Conservation (phyloP, 805 yeast species). For the Isabelozyma heimii region DNA sequence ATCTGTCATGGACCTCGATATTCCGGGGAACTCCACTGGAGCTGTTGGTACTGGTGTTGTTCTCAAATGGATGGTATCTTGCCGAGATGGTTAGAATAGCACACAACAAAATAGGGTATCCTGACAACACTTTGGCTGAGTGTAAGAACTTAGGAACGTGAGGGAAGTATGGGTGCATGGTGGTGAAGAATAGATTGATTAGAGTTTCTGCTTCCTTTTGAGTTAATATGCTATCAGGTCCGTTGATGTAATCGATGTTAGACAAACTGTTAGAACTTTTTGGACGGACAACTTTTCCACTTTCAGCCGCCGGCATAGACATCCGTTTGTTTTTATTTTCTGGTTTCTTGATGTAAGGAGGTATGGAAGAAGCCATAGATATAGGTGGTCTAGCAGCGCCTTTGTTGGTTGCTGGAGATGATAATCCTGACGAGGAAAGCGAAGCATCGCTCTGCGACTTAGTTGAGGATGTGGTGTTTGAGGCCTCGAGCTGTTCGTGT, state of each 20-base stretch:
- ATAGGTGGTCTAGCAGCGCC: not conserved
- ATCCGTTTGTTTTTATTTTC: constrained; percentile 18
- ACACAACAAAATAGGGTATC: constrained; percentile 77
- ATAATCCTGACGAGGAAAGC: not conserved
- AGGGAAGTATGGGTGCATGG: constrained; percentile 90
- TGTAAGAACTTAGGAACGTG: constrained; percentile 76
- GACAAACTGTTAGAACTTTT: constrained; percentile 46
- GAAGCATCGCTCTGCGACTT: not conserved
- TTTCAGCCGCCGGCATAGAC: constrained; percentile 44
- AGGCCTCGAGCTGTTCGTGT: constrained; percentile 46
- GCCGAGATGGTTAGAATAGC: constrained; percentile 79
- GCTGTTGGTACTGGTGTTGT: constrained; percentile 24
- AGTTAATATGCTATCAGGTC: constrained; percentile 51
- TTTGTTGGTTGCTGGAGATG: not conserved
- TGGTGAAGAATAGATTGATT: constrained; percentile 61
- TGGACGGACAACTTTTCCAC: constrained; percentile 43
- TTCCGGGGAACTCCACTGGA: constrained; percentile 40
- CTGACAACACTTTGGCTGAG: constrained; percentile 61
- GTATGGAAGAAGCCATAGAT: constrained; percentile 8
- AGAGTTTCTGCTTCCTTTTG: constrained; percentile 59
- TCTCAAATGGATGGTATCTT: constrained; percentile 64
- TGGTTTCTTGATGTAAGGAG: constrained; percentile 17
- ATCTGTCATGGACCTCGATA: constrained; percentile 67
- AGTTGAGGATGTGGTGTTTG: not conserved
- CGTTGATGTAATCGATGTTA: constrained; percentile 66